These are phyloP conservation scores for Pyrus betulifolia DNA, from an alignment of 306 rosid genomes.

Conservation along the genomic window DNA sequence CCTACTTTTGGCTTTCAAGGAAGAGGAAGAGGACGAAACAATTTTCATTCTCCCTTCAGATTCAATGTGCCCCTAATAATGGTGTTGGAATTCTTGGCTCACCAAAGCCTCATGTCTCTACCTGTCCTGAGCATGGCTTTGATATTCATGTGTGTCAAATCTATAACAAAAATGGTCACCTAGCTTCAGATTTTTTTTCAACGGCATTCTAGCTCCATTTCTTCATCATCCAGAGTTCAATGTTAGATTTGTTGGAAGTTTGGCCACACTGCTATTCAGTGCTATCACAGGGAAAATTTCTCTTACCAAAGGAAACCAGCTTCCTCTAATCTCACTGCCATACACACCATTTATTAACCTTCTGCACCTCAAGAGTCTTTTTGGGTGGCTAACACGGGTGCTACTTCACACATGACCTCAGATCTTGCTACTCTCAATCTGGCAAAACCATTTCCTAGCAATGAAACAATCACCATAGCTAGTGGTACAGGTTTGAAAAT, in stretches of 20 bases:
- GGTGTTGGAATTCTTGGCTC: background rate
- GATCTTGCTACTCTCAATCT: background rate
- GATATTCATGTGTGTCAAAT: no score
- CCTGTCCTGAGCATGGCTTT: no score
- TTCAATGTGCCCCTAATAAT: no score
- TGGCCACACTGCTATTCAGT: background rate
- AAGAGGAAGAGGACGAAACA: no score
- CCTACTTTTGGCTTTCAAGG: no score
- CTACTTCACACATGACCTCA: background rate
- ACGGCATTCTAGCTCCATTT: background rate
- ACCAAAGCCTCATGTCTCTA: no score
- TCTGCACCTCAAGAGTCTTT: background rate
- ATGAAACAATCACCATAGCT: background rate
- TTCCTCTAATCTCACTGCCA: background rate
- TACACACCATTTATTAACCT: background rate
- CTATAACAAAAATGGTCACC: background rate
- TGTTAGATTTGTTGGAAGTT: background rate
- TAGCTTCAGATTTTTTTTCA: background rate
- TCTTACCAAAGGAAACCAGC: background rate
- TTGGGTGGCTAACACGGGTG: background rate
- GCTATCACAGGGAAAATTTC: background rate
- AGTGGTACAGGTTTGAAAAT: background rate
- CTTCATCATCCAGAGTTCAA: no score
- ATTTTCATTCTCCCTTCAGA: no score
- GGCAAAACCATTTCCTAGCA: background rate